Base-by-base conservation (phyloP, 768 basidiomycete species). In the Leccinum longicurvipes region DNA sequence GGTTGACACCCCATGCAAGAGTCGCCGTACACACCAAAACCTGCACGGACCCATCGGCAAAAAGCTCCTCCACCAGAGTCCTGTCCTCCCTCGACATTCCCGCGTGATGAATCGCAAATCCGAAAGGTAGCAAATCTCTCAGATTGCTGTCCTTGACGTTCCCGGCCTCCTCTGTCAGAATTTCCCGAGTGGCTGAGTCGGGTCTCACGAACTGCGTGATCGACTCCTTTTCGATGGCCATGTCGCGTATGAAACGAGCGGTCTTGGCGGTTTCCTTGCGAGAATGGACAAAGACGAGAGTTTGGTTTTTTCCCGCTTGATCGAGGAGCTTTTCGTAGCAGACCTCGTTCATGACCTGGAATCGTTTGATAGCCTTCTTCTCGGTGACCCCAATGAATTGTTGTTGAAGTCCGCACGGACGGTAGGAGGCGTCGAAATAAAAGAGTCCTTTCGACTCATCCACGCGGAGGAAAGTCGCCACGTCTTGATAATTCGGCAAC, bases 241-340 rank as follows among this genome's bases (percentile, higher is more conserved):
- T 86, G 65, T 99, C 97, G 28, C 95, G 84, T 24, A 99, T 79
- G 75, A 93, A 98, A 65, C 84, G 87, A 10, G 95, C 94, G 0
- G 97, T 98, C 77, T 98, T 98, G 19, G 93, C 91, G 0, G 97
- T 98, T 75, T 98, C 97, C 74, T 99, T 99, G 44, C 96, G 84
- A 31, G 96, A 98, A 70, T 99, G 97, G 1, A 99, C 97, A 65
- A 99, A 99, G 12, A 98, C 94, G 36, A 98, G 80, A 0, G 90
- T 91, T 69, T 96, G 94, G 58, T 95, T 91, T 76, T 92, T 93
- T 48, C 83, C 82, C 7, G 85, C 83, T 64, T 98, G 93, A 61
- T 98, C 94, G 23, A 98, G 82, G 3, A 98, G 89, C 76, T 98
- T 99, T 72, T 98, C 96, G 76, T 99, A 99, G 73, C 95, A 96